Evolutionary conservation across 2,329 filamentous ascomycete species (phyloP), one percentile per base, ranked within the genome.

Genomic region (Epichloe bromicola): DNA sequence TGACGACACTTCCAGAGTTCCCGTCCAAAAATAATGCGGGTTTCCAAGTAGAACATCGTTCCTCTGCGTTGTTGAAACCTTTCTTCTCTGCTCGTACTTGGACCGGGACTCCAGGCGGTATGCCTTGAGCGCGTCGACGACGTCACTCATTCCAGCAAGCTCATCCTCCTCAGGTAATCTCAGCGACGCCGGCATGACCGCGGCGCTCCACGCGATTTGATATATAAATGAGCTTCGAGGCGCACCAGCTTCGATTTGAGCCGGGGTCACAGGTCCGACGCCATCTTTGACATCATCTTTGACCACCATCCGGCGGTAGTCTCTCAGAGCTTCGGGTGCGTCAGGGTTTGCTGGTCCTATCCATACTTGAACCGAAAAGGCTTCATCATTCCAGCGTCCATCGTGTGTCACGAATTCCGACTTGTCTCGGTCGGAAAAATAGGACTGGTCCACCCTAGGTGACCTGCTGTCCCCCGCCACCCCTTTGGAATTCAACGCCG

Each of bases 121-220:
- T 37, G 47, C 57, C 54, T 69, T 73, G 42, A 76, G 57, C 5
- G 64, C 70, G 7, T 54, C 60, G 2, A 74, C 53, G 2, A 76
- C 72, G 53, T 75, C 71, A 38, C 54, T 57, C 72, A 74, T 74
- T n/a, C 53, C 58, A 34, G 56, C 50, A 15, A 74, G 53, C 6
- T 68, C 62, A 7, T 41, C 51, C 33, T 48, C 52, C 4, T 58
- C 53, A 0, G 70, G 71, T 20, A 55, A 42, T 3, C 49, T 51
- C 30, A 69, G 53, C 14, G 54, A 53, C 0, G 42, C 48, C 7
- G 71, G 70, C 54, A 70, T 62, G 3, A 76, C 53, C 14, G 78
- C 56, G 49, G 76, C 67, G 52, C 71, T 69, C 78, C 78, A 81
- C 0, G 77, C 76, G 1, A 67, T 69, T 30, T 72, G 65, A 56